Base-by-base conservation (phyloP, 257 asterid genomes). In the Nicotiana otophora region DNA sequence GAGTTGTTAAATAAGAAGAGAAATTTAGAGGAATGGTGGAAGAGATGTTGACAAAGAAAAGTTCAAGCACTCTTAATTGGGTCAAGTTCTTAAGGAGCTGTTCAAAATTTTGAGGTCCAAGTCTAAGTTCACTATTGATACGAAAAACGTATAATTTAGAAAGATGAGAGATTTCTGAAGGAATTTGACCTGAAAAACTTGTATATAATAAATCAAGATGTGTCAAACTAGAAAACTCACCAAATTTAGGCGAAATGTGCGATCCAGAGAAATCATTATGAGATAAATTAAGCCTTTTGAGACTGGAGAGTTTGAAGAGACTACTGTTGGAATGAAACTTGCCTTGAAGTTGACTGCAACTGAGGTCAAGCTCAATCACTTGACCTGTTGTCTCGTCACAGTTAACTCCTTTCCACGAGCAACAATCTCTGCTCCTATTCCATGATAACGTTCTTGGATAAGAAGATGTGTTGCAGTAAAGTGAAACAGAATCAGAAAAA, bases 71-170 rank as follows among this genome's bases (percentile, higher is more conserved):
- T 23, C 26, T 23, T 23, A 84, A 65, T n/a, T 15, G 54, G 31
- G 87, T 84, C 11, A 83, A 62, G 54, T 84, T 87, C 31, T 79
- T 82, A 58, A 87, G 84, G 23, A 87, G 86, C 64, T 80, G n/a
- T 53, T 66, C 33, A 55, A 87, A 82, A 23, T 20, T 64, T 0
- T 7, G 30, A 4, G 85, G 65, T 39, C 62, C 82, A 26, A 86
- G 26, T 19, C 4, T 66, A 12, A 82, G 19, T 23, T 23, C 26
- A 5, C 4, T 70, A 58, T 15, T 10, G 0, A 30, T 15, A 15
- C 3, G 6, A 60, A 81, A 87, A 2, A 81, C 46, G 30, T 84
- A 4, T n/a, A 83, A 20, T 20, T 51, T 77, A 42, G 46, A 19
- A 16, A 83, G 82, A 0, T 53, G 15, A 51, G 82, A 77, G 20